Evolutionary conservation across 2,329 filamentous ascomycete genomes (phyloP), one percentile per base, ranked within the genome.

Genomic region (Neocatenulostroma microsporum): DNA sequence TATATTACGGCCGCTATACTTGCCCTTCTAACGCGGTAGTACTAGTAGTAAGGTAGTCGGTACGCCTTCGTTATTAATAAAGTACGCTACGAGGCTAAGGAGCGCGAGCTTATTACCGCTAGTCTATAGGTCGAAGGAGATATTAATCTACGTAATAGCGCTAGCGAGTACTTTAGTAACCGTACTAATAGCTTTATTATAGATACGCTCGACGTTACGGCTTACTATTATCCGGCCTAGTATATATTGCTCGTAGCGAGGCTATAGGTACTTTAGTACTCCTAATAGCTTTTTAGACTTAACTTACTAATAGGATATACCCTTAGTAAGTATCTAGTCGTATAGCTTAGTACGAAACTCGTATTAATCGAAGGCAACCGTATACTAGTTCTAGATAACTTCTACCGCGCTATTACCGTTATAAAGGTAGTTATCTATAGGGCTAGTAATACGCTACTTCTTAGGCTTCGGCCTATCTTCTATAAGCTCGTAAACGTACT

Each of bases 81-180:
- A 49, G 31, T 40, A 41, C 11, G 36, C 42, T 20, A 41, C 37
- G 9, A 49, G 10, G 11, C 45, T 43, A 31, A 36, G 31, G 7
- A 49, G 28, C 10, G 45, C 33, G 10, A 42, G 20, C 24, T 34
- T 18, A 24, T 44, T 49, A 7, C 35, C 18, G 8, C 42, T 45
- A 13, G 42, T 49, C 46, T 40, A 49, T 14, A 46, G 31, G 30
- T 49, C 46, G 33, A 49, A 47, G n/a, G 42, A 42, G 21, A 47
- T 21, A 20, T 31, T 26, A 23, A 42, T 32, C 8, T 25, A 23
- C 9, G 26, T 39, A n/a, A 39, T 20, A n/a, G 40, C 30, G 19
- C 26, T 31, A 15, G 11, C 15, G 12, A 43, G 30, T 11, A 14
- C 17, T 21, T 36, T 17, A 18, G 18, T 36, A 13, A 40, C 33